Evolutionary conservation across 108 stramenopile species (phyloP).

Genomic region (Aurantiochytrium sp.): DNA sequence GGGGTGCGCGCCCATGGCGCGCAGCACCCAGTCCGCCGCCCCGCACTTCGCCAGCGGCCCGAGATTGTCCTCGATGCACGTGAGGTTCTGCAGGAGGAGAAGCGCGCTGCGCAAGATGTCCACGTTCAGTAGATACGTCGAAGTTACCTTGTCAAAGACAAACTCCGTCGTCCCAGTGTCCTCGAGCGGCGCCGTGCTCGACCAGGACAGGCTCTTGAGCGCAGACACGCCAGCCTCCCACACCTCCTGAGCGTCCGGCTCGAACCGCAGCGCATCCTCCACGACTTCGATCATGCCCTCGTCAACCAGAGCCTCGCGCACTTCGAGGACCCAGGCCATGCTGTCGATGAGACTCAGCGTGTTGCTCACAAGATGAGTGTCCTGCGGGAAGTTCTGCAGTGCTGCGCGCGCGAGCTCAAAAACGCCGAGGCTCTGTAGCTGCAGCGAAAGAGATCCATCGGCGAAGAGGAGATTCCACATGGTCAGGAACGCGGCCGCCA

Average conservation of each 20-base stretch:
- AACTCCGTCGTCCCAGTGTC: background rate
- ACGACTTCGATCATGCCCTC: background rate
- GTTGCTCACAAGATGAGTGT: background rate
- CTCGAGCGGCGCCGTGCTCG: background rate
- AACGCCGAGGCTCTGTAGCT: background rate
- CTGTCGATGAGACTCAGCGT: background rate
- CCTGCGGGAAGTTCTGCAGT: background rate
- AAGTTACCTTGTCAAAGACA: background rate
- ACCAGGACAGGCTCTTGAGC: conserved; percentile 23
- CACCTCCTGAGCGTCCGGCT: background rate
- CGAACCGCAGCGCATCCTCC: background rate
- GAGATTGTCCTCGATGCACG: background rate
- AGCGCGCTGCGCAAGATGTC: background rate
- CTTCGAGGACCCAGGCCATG: background rate
- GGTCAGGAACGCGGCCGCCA: background rate
- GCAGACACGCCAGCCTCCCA: background rate
- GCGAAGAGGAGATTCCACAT: background rate
- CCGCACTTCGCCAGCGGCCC: background rate
- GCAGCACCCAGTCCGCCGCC: conserved; percentile 1
- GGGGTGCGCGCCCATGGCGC: background rate
- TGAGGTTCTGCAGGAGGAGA: conserved; percentile 18
- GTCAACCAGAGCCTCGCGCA: background rate
- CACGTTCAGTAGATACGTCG: background rate
- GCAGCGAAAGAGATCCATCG: background rate
- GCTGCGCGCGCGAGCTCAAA: background rate